Conservation (phyloP, 2,329 filamentous ascomycete species). For the Alternaria sp. region DNA sequence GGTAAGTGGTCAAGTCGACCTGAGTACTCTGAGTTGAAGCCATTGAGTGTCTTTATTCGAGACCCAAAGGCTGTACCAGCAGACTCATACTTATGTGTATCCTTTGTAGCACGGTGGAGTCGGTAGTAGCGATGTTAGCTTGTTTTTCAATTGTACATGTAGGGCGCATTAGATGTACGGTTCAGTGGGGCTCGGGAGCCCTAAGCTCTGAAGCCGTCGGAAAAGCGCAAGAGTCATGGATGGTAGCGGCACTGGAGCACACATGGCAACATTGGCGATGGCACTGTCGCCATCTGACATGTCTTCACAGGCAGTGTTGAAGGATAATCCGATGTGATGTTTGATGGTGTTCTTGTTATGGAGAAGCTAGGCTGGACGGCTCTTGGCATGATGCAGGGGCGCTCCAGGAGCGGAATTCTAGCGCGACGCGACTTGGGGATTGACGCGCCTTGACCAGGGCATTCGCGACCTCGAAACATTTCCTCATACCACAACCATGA, state of each 20-base stretch:
- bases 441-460: conserved; percentile 22
- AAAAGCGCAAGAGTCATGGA: not conserved
- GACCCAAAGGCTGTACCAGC: not conserved
- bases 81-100: not conserved
- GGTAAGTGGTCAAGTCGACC: conserved; percentile 22
- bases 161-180: conserved; percentile 29
- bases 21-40: conserved; percentile 22
- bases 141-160: conserved; percentile 15
- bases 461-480: conserved; percentile 6
- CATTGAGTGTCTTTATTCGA: conserved; percentile 17
- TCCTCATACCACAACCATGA: conserved; percentile 15
- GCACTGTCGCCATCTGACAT: not conserved
- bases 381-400: conserved; percentile 23
- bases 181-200: conserved; percentile 6
- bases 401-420: conserved; percentile 17
- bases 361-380: conserved; percentile 10
- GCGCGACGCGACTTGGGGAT: conserved; percentile 29
- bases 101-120: not conserved
- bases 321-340: not conserved
- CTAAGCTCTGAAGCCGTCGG: not conserved
- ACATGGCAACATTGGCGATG: not conserved
- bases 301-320: not conserved
- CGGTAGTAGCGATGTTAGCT: conserved; percentile 3
- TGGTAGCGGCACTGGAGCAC: not conserved
- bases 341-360: not conserved